Base-by-base conservation (phyloP, 257 asterid species). In the Sherardia arvensis region DNA sequence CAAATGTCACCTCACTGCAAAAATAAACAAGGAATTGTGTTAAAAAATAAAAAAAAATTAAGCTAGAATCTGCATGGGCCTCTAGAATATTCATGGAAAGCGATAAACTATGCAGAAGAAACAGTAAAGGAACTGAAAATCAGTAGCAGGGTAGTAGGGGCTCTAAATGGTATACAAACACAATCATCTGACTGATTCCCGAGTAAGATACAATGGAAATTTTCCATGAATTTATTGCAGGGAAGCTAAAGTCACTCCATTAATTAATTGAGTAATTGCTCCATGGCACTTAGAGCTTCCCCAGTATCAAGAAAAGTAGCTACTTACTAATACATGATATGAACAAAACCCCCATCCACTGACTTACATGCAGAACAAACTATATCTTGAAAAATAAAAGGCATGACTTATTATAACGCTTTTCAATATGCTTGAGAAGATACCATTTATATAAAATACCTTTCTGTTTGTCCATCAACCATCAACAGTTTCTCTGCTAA, bases 1-100 rank as follows among this genome's bases (percentile, higher is more conserved):
- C 85, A 73, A 87, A 92, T 59, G 76, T 75, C 78, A 85, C 88
- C 77, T 84, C 88, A 53, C 97, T 92, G 95, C 74, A 58, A 73
- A 86, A 82, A 73, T 67, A 69, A 72, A 80, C 62, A 64, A 65
- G 59, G 56, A 58, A 61, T 38, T 12, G 18, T 17, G 54, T 28
- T 4, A 32, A 30, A 30, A 14, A 26, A 21, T 20, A n/a, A n/a
- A n/a, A n/a, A n/a, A n/a, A n/a, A n/a, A n/a, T n/a, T n/a, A n/a
- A n/a, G 14, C 8, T 20, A 49, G 14, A 49, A n/a, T 7, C 56
- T 49, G 14, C 25, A 43, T 43, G 7, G 20, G 51, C 51, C 51
- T 14, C 51, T 43, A 43, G 20, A 43, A 43, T 14, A 43, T 15
- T 43, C 51, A 43, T 43, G 47, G 47, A 43, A 43, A 43, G 51